phyloP scores from a whole-genome alignment of 2,329 filamentous ascomycete species.

The Penicillium verrucosum region DNA sequence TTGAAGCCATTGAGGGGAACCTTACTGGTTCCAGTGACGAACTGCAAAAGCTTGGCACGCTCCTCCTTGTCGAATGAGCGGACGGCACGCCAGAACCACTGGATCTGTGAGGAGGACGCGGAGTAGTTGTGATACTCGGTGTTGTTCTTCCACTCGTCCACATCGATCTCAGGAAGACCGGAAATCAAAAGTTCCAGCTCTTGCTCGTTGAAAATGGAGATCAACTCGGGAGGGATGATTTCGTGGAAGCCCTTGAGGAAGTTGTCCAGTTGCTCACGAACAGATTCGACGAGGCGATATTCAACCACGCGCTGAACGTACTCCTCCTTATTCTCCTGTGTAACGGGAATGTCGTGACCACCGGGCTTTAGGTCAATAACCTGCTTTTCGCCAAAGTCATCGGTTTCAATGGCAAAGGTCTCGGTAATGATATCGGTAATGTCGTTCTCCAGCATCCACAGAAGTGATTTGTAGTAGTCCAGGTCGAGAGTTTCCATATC shows the following conservation, averaged over 20 bases:
- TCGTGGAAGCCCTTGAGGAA: slow-evolving; percentile 95
- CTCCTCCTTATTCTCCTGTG: slow-evolving; percentile 97
- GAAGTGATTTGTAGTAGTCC: slow-evolving; percentile 96
- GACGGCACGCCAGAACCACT: slow-evolving; percentile 99
- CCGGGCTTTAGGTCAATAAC: slow-evolving; percentile 82
- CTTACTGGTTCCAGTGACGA: slow-evolving; percentile 97
- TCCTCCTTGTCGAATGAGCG: slow-evolving; percentile 99
- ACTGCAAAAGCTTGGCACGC: slow-evolving; percentile 92
- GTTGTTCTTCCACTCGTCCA: slow-evolving; percentile 99
- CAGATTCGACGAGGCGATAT: slow-evolving; percentile 85
- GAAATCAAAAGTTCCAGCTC: slow-evolving; percentile 96
- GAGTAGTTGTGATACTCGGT: slow-evolving; percentile 98
- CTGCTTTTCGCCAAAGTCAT: slow-evolving; percentile 86
- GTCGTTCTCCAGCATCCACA: slow-evolving; percentile 98
- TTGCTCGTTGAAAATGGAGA: slow-evolving; percentile 98
- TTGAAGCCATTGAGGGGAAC: slow-evolving; percentile 98
- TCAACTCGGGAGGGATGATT: slow-evolving; percentile 89
- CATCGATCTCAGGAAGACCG: slow-evolving; percentile 91
- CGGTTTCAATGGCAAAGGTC: slow-evolving; percentile 90
- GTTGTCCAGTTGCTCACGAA: slow-evolving; percentile 88
- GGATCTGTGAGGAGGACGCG: slow-evolving; percentile 89
- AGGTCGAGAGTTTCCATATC: slow-evolving; percentile 99
- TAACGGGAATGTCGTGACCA: slow-evolving; percentile 88
- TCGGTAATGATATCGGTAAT: slow-evolving; percentile 97
- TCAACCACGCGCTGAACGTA: slow-evolving; percentile 94